Evolutionary conservation across 2,329 filamentous ascomycete species (phyloP).

Genomic region (Venturia aucupariae): DNA sequence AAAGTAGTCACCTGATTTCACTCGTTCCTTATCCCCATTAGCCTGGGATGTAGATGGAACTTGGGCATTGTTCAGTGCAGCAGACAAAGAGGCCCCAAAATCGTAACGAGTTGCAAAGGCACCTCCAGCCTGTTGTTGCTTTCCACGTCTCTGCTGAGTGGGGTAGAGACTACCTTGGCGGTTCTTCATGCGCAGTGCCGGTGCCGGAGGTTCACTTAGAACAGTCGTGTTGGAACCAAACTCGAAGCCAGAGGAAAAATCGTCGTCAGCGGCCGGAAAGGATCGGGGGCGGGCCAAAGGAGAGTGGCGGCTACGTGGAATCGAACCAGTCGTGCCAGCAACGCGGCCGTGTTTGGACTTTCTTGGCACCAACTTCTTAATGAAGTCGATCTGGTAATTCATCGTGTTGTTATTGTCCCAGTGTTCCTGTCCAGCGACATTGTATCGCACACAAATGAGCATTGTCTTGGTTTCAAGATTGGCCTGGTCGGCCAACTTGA

Average conservation of each 20-base stretch:
- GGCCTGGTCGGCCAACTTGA: constrained; percentile 82
- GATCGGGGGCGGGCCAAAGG: constrained; percentile 36
- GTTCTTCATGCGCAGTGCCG: constrained; percentile 59
- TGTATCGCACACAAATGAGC: constrained; percentile 85
- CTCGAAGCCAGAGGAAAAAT: constrained; percentile 53
- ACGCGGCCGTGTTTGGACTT: constrained; percentile 33
- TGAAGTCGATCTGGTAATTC: constrained; percentile 94
- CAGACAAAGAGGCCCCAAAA: constrained; percentile 83
- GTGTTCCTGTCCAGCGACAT: constrained; percentile 71
- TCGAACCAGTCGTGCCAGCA: constrained; percentile 30
- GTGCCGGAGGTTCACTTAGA: constrained; percentile 50
- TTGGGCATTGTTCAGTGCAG: constrained; percentile 69
- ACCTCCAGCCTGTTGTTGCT: constrained; percentile 34
- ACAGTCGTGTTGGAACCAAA: constrained; percentile 30
- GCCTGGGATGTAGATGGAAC: constrained; percentile 28
- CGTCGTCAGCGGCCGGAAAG: constrained; percentile 54
- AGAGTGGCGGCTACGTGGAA: constrained; percentile 40
- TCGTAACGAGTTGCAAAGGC: constrained; percentile 92
- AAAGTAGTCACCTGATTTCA: constrained; percentile 17
- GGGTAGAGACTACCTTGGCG: constrained; percentile 45
- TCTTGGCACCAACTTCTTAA: constrained; percentile 59
- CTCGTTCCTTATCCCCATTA: constrained; percentile 40
- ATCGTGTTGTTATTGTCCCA: constrained; percentile 88
- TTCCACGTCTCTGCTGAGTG: constrained; percentile 30
- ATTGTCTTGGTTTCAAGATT: constrained; percentile 90